Conservation (phyloP, 495 filamentous ascomycete genomes). For the Aspergillus olivimuriae region DNA sequence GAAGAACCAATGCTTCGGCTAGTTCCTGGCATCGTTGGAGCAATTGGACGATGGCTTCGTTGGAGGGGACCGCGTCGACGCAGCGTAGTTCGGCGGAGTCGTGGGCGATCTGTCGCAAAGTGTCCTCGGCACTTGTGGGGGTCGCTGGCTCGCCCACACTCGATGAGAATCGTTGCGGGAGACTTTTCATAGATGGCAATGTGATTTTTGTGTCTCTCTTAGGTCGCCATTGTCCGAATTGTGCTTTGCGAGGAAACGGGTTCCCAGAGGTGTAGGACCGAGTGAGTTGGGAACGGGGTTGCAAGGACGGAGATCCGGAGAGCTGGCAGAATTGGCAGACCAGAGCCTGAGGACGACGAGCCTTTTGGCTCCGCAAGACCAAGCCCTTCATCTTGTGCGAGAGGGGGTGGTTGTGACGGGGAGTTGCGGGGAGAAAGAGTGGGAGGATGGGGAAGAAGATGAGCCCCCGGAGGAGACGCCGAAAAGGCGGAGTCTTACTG, state of each 20-base stretch:
- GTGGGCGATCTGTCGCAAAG: constrained; percentile 22
- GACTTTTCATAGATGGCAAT: neutral
- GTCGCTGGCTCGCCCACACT: constrained; percentile 10
- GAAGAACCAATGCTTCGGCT: constrained; percentile 29
- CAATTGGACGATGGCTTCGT: constrained; percentile 31
- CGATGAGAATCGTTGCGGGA: constrained; percentile 9
- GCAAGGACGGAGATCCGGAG: constrained; percentile 16
- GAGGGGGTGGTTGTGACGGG: neutral
- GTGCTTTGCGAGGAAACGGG: constrained; percentile 6
- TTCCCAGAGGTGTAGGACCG: constrained; percentile 12
- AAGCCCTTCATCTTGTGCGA: constrained; percentile 29
- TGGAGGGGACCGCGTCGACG: constrained; percentile 31
- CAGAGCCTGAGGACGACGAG: constrained; percentile 15
- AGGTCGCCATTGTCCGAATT: constrained; percentile 14
- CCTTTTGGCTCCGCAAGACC: constrained; percentile 22
- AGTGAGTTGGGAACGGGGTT: constrained; percentile 14
- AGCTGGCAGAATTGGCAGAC: constrained; percentile 38
- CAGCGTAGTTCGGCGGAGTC: constrained; percentile 24
- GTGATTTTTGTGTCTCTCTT: constrained; percentile 5
- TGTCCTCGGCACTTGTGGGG: constrained; percentile 6
- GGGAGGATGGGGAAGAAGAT: neutral
- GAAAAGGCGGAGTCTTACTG: constrained; percentile 6
- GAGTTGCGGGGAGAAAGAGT: neutral
- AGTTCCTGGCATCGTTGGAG: constrained; percentile 40
- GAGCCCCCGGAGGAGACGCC: neutral